Evolutionary conservation across 257 asterid genomes (phyloP), one percentile per base, ranked within the genome.

Genomic region (Haberlea rhodopensis): DNA sequence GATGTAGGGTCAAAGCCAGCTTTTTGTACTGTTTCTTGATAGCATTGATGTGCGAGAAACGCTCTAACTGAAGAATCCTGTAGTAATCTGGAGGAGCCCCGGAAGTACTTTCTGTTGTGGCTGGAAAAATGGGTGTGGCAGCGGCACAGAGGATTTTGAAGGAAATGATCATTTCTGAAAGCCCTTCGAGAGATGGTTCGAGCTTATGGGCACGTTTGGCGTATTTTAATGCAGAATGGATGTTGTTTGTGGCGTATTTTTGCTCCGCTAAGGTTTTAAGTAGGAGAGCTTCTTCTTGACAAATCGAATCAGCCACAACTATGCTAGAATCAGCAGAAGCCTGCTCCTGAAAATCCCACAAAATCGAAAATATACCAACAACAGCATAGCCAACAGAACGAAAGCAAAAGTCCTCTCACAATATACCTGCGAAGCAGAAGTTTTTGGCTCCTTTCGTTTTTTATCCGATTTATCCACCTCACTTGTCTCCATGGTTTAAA

Each of bases 1-100:
- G 98, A 52, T 91, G 98, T 19, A 91, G 76, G 34, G 76, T 63
- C 70, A 91, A 65, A 22, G 98, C 98, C 53, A 91, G 82, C 77
- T 79, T 85, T 73, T 67, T 86, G 76, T 88, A 91, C 83, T 91
- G 91, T 52, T 75, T 91, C 73, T 86, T 91, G 2, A 91, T 79
- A 1, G 77, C 60, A 63, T 82, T 81, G 60, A 78, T 75, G 77
- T 78, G 87, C 6, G 91, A 73, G 52, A 91, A 91, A 43, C 87
- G 87, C 69, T 83, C 95, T 63, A 76, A 76, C 71, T 83, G 95
- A 45, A 91, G 81, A 65, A 88, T 78, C 25, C 57, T 68, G 82
- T 91, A 91, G 66, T 85, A 88, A 53, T 91, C 97, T 7, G 79
- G 87, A 8, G 67, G 67, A n/a, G 73, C 8, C 1, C 65, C 22